phyloP scores from a whole-genome alignment of 2,329 filamentous ascomycete genomes.

The Eutypa lata region DNA sequence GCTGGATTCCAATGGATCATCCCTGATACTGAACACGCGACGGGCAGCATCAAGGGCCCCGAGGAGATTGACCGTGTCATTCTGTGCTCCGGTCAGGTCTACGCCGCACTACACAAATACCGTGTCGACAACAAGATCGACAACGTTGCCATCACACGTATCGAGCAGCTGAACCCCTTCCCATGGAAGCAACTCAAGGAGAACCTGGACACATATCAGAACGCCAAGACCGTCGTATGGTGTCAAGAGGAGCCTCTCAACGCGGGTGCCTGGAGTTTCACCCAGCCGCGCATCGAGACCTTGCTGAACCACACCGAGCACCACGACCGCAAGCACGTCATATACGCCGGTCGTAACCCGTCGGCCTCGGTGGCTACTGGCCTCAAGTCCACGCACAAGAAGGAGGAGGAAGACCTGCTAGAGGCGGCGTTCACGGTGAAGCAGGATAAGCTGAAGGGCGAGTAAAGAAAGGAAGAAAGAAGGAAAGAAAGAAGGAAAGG shows the following conservation, averaged over 20 bases:
- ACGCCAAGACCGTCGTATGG: slow-evolving; percentile 97
- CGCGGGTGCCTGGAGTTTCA: slow-evolving; percentile 93
- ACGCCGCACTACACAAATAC: slow-evolving; percentile 85
- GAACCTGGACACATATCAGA: slow-evolving; percentile 95
- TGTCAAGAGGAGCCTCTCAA: slow-evolving; percentile 97
- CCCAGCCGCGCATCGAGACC: slow-evolving; percentile 96
- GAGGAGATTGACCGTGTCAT: slow-evolving; percentile 93
- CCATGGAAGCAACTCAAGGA: slow-evolving; percentile 96
- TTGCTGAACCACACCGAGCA: slow-evolving; percentile 88
- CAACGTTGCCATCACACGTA: slow-evolving; percentile 88
- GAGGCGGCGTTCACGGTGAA: slow-evolving; percentile 61
- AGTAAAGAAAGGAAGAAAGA: slow-evolving; percentile 37
- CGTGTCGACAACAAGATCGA: slow-evolving; percentile 82
- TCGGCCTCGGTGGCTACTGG: slow-evolving; percentile 93
- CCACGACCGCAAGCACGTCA: slow-evolving; percentile 91
- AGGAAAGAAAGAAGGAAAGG: slow-evolving; percentile 7
- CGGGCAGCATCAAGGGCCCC: slow-evolving; percentile 68
- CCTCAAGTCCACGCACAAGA: slow-evolving; percentile 80
- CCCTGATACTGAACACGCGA: slow-evolving; percentile 79
- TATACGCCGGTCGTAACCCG: slow-evolving; percentile 93
- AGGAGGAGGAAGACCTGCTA: slow-evolving; percentile 87
- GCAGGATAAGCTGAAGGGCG: slow-evolving; percentile 68
- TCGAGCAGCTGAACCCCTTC: slow-evolving; percentile 98
- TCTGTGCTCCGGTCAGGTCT: slow-evolving; percentile 93
- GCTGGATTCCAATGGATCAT: slow-evolving; percentile 98